Conservation (phyloP, 2,329 filamentous ascomycete genomes). For the Calonectria hawksworthii region DNA sequence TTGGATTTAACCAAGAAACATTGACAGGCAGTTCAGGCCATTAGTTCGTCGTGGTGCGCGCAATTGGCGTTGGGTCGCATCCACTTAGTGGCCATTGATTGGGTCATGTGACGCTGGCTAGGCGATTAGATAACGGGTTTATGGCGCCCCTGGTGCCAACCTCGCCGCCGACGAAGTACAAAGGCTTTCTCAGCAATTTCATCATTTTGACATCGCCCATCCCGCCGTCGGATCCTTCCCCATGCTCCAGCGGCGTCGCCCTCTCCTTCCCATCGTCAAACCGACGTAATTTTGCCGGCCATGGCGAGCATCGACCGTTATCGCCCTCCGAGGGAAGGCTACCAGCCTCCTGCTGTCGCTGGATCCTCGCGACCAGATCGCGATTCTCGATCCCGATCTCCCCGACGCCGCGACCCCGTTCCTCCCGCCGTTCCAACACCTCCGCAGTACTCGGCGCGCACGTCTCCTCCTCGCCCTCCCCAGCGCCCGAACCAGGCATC, state of each 20-base stretch:
- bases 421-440: conserved; percentile 74
- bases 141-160: conserved; percentile 42
- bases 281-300: conserved; percentile 42
- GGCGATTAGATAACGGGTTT: conserved; percentile 45
- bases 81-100: conserved; percentile 24
- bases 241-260: conserved; percentile 43
- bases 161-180: conserved; percentile 31
- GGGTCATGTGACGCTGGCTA: conserved; percentile 39
- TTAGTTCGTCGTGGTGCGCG: neutral
- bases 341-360: conserved; percentile 66
- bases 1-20: neutral
- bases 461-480: conserved; percentile 66
- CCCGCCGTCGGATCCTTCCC: conserved; percentile 25
- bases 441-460: conserved; percentile 67
- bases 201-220: conserved; percentile 22
- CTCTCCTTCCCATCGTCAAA: conserved; percentile 38
- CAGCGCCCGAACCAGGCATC: conserved; percentile 60
- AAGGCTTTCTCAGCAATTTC: conserved; percentile 25
- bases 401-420: conserved; percentile 64
- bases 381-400: conserved; percentile 63
- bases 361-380: conserved; percentile 57
- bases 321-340: conserved; percentile 68
- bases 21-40: neutral
- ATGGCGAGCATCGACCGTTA: conserved; percentile 75
- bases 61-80: neutral